phyloP scores from a whole-genome alignment of 768 basidiomycete species.

The Pulveroboletus sp. region DNA sequence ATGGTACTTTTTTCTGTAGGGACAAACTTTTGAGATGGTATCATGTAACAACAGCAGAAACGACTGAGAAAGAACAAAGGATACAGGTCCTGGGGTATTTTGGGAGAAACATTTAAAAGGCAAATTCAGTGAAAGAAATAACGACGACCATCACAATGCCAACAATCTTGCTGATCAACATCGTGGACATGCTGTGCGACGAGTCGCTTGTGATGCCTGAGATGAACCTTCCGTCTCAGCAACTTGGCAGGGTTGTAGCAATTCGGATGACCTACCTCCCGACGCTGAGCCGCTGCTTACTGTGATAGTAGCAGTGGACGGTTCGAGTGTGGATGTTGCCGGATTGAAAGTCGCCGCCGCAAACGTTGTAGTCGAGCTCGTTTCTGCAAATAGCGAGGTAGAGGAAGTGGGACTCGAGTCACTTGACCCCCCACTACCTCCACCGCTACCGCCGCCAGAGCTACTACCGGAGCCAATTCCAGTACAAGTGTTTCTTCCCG shows the following conservation, averaged over 20 bases:
- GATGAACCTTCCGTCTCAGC: not conserved
- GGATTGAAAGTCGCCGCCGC: not conserved
- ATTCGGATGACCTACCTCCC: slow-evolving; percentile 3
- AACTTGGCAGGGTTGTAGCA: not conserved
- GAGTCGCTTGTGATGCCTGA: slow-evolving; percentile 1
- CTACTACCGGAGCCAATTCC: too few relatives aligned
- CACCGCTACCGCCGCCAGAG: slow-evolving; percentile 1
- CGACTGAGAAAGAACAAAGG: not conserved
- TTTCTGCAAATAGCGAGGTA: too few relatives aligned
- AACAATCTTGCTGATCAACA: not conserved
- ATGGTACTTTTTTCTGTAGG: too few relatives aligned
- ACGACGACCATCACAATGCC: slow-evolving; percentile 9
- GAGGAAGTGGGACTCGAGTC: not conserved
- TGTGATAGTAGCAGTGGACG: not conserved
- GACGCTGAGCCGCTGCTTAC: not conserved
- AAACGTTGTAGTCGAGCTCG: not conserved
- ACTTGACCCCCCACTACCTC: slow-evolving; percentile 1
- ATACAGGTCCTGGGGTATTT: too few relatives aligned
- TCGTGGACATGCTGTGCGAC: slow-evolving; percentile 4
- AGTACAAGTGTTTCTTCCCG: slow-evolving; percentile 6
- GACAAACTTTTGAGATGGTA: not conserved
- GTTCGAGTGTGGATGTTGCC: not conserved
- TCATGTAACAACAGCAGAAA: not conserved
- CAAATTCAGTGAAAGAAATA: not conserved
- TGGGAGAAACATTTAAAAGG: not conserved